A percentile compares a stretch with the other conserved stretches of the same genome.
These are phyloP conservation scores for Boletellus sp. DNA, from an alignment of 768 basidiomycete genomes.

Conservation along the genomic window DNA sequence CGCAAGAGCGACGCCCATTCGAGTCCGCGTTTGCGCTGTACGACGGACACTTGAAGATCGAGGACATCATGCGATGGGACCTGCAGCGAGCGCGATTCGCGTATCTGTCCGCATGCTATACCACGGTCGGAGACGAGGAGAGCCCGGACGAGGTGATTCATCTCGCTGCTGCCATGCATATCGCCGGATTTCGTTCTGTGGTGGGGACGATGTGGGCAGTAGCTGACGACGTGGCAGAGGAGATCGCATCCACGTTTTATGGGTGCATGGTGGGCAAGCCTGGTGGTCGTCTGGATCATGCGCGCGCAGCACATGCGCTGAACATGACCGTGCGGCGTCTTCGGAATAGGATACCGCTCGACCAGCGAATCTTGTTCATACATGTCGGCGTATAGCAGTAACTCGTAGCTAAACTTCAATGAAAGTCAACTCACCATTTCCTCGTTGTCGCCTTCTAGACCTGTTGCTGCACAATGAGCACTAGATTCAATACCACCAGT, in stretches of 20 bases:
- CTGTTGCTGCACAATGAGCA: too few relatives aligned
- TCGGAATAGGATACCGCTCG: background rate
- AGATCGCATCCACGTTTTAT: background rate
- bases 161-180: constrained; percentile 1
- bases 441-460: too few relatives aligned
- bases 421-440: too few relatives aligned
- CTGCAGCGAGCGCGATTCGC: constrained; percentile 6
- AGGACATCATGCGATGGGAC: constrained; percentile 1
- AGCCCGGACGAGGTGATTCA: constrained; percentile 5
- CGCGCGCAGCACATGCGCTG: constrained; percentile 2
- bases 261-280: background rate
- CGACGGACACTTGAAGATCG: constrained; percentile 5
- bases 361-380: constrained; percentile 7
- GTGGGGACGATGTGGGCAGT: constrained; percentile 8
- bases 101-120: constrained; percentile 25
- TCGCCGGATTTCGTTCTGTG: constrained; percentile 6
- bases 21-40: constrained; percentile 11
- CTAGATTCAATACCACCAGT: too few relatives aligned
- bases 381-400: background rate
- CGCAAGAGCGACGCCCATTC: constrained; percentile 8
- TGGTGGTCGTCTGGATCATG: background rate
- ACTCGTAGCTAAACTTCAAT: too few relatives aligned
- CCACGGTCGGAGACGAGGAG: constrained; percentile 19
- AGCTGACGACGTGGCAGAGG: background rate
- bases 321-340: background rate